Evolutionary conservation across 2,329 filamentous ascomycete genomes (phyloP), one percentile per base, ranked within the genome.

Genomic region (Aspergillus amoenus): DNA sequence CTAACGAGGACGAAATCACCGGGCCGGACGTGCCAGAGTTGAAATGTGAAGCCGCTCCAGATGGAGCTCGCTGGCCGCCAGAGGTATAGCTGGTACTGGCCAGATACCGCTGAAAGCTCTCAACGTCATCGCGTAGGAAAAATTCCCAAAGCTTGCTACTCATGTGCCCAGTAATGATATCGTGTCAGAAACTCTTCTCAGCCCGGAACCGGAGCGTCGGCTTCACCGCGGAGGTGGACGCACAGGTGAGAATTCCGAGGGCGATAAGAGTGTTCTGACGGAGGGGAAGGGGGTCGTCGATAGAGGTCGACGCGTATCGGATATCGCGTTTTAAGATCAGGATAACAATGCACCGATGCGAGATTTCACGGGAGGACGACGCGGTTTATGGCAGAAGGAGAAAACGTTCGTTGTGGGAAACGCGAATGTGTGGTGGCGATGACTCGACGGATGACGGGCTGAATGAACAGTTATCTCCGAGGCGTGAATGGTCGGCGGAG

Each of bases 121-220:
- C 93, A 86, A 96, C 89, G 86, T 99, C 92, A 84, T 97, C 90
- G 86, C 97, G 89, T 82, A 95, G 89, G 76, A 93, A 97, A 76
- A 86, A 91, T 84, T 92, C 93, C 93, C 93, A 97, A 76, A 99
- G 87, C 85, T 89, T 85, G 81, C 92, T 89, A 88, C 91, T 97
- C 93, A 97, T 94, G 86, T 86, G 86, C 79, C 73, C 76, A 67
- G 66, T 69, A 58, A 68, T 66, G 53, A 24, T 71, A 53, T 63
- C 54, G 46, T 63, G 63, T 65, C 67, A 66, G 69, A 72, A 73
- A 65, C 68, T 73, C 79, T 78, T 75, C 71, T 74, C 76, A 76
- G 78, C 80, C 84, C 82, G 78, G 79, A 82, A 79, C 75, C 76
- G 73, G 84, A 88, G 88, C 91, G 91, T 95, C 88, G 90, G 91